These are phyloP conservation scores for Spizellomyces punctatus DNA, from an alignment of 192 early-diverging fungal species.

Conservation along the genomic window DNA sequence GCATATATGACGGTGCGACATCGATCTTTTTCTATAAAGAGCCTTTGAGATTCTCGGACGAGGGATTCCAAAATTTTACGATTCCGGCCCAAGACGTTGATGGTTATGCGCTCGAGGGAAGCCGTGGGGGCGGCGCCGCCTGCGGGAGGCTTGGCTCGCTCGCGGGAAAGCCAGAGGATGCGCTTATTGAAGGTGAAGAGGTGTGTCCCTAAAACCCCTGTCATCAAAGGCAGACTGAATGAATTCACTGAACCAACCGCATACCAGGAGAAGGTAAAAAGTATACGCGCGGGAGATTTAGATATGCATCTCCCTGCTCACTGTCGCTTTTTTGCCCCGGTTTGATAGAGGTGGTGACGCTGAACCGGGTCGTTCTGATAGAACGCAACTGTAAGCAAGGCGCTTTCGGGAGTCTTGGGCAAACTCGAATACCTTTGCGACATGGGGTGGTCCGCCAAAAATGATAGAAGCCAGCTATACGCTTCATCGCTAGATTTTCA, in stretches of 20 bases:
- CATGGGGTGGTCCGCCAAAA: conserved; percentile 33
- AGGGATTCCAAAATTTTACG: conserved; percentile 52
- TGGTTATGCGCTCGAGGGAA: conserved; percentile 51
- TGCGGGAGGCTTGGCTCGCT: conserved; percentile 31
- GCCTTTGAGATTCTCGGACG: conserved; percentile 55
- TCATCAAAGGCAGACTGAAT: neutral
- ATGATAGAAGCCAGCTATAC: conserved; percentile 32
- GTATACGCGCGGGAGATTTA: conserved; percentile 43
- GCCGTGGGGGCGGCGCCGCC: conserved; percentile 36
- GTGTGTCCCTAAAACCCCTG: conserved; percentile 45
- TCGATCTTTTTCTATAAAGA: conserved; percentile 61
- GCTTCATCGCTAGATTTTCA: conserved; percentile 14
- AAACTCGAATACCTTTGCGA: conserved; percentile 9
- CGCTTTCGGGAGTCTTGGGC: neutral
- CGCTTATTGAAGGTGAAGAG: conserved; percentile 56
- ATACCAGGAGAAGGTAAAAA: conserved; percentile 64
- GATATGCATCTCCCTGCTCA: conserved; percentile 9
- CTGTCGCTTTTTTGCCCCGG: conserved; percentile 1
- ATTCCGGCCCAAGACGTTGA: conserved; percentile 58
- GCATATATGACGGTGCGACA: conserved; percentile 65
- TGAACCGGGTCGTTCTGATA: conserved; percentile 13
- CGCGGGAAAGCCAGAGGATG: conserved; percentile 53
- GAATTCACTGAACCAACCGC: neutral
- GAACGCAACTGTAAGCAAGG: neutral
- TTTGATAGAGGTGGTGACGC: conserved; percentile 3